Conservation (phyloP, 1,139 yeast genomes). For the Blastobotrys apis region DNA sequence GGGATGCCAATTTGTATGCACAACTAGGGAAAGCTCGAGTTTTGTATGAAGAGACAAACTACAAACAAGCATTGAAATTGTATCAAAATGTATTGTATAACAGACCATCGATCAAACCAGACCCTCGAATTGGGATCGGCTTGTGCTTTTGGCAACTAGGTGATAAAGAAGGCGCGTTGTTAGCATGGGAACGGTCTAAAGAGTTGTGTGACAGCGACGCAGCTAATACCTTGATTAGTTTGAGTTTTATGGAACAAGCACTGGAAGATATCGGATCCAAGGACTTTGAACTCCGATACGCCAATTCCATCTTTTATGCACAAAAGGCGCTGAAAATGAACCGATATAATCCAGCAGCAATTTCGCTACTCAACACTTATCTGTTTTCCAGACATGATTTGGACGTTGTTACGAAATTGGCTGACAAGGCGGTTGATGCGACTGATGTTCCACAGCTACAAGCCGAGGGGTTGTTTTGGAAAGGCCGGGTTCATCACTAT, state of each 20-base stretch:
- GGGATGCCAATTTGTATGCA: constrained; percentile 63
- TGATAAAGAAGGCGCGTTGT: constrained; percentile 69
- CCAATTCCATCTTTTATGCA: constrained; percentile 35
- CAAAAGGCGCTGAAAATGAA: constrained; percentile 38
- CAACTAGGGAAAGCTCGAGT: constrained; percentile 82
- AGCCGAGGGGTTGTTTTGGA: constrained; percentile 84
- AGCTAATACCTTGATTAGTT: constrained; percentile 61
- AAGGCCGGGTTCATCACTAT: constrained; percentile 70
- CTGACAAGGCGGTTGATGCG: constrained; percentile 46
- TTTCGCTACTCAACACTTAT: constrained; percentile 48
- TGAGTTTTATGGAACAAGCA: constrained; percentile 65
- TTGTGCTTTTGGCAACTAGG: constrained; percentile 87
- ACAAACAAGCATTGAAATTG: constrained; percentile 65
- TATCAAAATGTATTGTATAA: constrained; percentile 78
- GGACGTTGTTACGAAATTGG: constrained; percentile 53
- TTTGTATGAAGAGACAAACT: constrained; percentile 66
- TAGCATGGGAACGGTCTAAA: constrained; percentile 78
- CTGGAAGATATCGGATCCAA: constrained; percentile 38
- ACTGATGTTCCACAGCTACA: constrained; percentile 43
- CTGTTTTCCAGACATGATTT: constrained; percentile 59
- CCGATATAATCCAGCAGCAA: constrained; percentile 41
- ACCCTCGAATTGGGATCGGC: constrained; percentile 93
- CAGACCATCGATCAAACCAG: constrained; percentile 75
- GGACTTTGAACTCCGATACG: constrained; percentile 33
- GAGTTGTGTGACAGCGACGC: constrained; percentile 59